Percentiles rank a stretch among this genome's conserved stretches.
Evolutionary conservation across 306 rosid genomes (phyloP).

Genomic region (Casuarina equisetifolia): DNA sequence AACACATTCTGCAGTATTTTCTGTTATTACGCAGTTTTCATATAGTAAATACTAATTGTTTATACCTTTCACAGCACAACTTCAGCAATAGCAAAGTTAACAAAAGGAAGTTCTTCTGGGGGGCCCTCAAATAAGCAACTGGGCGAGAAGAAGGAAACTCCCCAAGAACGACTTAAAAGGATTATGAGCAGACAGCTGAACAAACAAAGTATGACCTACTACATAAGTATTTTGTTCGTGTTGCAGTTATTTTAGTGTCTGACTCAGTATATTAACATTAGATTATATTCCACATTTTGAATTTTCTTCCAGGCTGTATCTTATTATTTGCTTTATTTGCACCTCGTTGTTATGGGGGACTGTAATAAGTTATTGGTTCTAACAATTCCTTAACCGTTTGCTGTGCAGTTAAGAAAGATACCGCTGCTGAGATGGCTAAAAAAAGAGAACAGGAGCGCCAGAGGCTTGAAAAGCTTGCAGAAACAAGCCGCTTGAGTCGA

Average conservation of each 20-base stretch:
- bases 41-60: background rate
- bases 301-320: background rate
- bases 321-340: background rate
- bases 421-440: conserved; percentile 90
- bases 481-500: conserved; percentile 79
- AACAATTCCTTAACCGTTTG: conserved; percentile 13
- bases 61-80: conserved; percentile 54
- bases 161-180: conserved; percentile 97
- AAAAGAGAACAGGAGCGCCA: conserved; percentile 88
- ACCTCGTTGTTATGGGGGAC: background rate
- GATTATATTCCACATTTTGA: background rate
- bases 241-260: conserved; percentile 20
- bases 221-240: conserved; percentile 24
- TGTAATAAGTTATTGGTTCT: background rate
- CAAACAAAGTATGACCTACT: conserved; percentile 70
- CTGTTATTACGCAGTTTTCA: background rate
- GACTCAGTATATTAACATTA: background rate
- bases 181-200: conserved; percentile 95
- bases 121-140: conserved; percentile 67
- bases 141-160: conserved; percentile 97
- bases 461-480: conserved; percentile 94
- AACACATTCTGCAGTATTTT: background rate
- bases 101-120: conserved; percentile 73
- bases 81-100: conserved; percentile 75
- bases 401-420: conserved; percentile 85